Evolutionary conservation across 345 rosid genomes (phyloP).

Genomic region (Balakata baccata): DNA sequence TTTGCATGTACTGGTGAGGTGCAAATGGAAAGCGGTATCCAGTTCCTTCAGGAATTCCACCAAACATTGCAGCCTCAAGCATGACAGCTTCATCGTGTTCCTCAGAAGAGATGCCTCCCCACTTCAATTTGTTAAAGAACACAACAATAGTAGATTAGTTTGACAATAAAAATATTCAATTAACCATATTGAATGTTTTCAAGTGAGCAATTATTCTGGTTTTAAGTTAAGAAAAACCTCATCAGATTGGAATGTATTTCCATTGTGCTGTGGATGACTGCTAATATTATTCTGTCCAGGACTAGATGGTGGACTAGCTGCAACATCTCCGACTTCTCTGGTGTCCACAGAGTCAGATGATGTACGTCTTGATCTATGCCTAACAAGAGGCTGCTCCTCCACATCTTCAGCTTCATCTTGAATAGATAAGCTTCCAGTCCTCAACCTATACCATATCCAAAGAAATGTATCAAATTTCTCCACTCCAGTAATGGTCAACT

Average conservation of each 20-base stretch:
- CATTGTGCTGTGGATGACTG: slow-evolving; percentile 42
- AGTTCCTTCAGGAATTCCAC: slow-evolving; percentile 85
- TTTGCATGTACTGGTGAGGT: slow-evolving; percentile 59
- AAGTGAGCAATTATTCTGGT: background rate
- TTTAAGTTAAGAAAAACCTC: slow-evolving; percentile 42
- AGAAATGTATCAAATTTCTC: slow-evolving; percentile 1
- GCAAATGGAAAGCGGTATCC: slow-evolving; percentile 56
- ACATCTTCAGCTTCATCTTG: slow-evolving; percentile 71
- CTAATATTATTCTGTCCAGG: slow-evolving; percentile 41
- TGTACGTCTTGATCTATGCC: slow-evolving; percentile 59
- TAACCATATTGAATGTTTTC: background rate
- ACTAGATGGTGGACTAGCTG: slow-evolving; percentile 51
- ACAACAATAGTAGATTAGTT: slow-evolving; percentile 17
- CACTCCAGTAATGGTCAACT: background rate
- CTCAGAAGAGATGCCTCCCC: slow-evolving; percentile 99
- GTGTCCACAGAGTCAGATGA: slow-evolving; percentile 47
- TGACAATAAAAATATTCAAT: background rate
- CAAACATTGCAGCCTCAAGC: slow-evolving; percentile 99
- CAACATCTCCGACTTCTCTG: slow-evolving; percentile 39
- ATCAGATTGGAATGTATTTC: slow-evolving; percentile 63
- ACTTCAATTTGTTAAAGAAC: slow-evolving; percentile 41
- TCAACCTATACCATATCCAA: slow-evolving; percentile 41
- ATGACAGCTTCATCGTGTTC: slow-evolving; percentile 99
- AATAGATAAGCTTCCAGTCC: slow-evolving; percentile 59
- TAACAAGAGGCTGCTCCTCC: slow-evolving; percentile 67